A percentile compares a stretch with the other conserved stretches of the same genome.
These are phyloP conservation scores for Pseudomonodictys pantanalensis DNA, from an alignment of 495 filamentous ascomycete genomes.

Conservation along the genomic window DNA sequence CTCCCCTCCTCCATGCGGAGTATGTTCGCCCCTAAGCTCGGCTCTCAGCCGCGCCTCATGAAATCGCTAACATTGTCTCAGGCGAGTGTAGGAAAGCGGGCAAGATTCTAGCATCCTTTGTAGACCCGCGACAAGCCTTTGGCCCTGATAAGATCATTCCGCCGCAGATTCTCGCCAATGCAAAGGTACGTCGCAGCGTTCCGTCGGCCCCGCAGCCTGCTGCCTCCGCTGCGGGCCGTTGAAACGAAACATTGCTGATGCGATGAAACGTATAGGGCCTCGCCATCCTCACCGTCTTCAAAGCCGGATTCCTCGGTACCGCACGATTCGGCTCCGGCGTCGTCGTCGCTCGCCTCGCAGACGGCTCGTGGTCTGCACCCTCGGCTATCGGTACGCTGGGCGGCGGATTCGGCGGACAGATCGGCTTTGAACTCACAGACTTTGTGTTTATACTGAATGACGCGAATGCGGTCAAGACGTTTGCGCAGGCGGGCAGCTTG, in stretches of 20 bases:
- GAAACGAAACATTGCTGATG: neutral
- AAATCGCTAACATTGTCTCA: conserved; percentile 34
- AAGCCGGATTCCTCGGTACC: conserved; percentile 92
- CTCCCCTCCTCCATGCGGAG: conserved; percentile 64
- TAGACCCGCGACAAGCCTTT: conserved; percentile 91
- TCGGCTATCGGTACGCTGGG: conserved; percentile 88
- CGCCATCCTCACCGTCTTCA: conserved; percentile 90
- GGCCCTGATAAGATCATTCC: conserved; percentile 98
- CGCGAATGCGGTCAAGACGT: conserved; percentile 83
- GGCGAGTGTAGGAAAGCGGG: conserved; percentile 50
- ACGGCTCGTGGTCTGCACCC: conserved; percentile 92
- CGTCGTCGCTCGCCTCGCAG: conserved; percentile 86
- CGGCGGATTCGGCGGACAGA: conserved; percentile 92
- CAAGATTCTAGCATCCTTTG: conserved; percentile 91
- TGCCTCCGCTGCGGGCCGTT: neutral
- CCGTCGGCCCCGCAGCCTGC: neutral
- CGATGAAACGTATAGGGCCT: conserved; percentile 61
- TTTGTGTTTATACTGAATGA: conserved; percentile 99
- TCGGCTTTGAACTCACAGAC: conserved; percentile 95
- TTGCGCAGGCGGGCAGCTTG: conserved; percentile 85
- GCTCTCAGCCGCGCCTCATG: neutral
- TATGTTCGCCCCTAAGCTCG: conserved; percentile 41
- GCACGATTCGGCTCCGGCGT: conserved; percentile 90
- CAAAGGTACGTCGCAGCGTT: conserved; percentile 72
- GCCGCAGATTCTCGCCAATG: conserved; percentile 80